These are phyloP conservation scores for Aspergillus affinis DNA, from an alignment of 495 filamentous ascomycete genomes.

Conservation along the genomic window DNA sequence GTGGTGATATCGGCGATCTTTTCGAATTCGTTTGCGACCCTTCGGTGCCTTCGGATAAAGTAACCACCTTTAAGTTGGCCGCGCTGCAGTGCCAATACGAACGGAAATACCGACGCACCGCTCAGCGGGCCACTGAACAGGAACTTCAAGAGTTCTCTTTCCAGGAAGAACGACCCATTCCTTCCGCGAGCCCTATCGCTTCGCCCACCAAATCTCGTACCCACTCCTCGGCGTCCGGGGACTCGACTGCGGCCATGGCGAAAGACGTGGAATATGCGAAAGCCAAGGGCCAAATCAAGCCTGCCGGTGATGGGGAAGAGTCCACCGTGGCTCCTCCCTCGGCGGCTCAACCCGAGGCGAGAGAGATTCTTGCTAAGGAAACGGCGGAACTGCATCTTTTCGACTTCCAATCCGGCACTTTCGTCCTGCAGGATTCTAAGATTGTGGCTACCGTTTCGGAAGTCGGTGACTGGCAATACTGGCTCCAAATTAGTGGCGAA, in stretches of 20 bases:
- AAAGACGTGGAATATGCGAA: constrained; percentile 48
- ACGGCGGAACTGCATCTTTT: constrained; percentile 87
- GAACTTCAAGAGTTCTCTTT: constrained; percentile 83
- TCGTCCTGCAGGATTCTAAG: constrained; percentile 73
- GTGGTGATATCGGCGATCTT: constrained; percentile 88
- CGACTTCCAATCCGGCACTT: constrained; percentile 80
- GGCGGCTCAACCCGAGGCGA: constrained; percentile 62
- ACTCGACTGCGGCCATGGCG: constrained; percentile 44
- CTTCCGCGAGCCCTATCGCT: constrained; percentile 73
- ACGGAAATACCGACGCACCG: constrained; percentile 78
- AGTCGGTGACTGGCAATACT: constrained; percentile 90
- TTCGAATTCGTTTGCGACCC: constrained; percentile 95
- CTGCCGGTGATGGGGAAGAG: constrained; percentile 26
- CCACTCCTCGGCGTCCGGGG: constrained; percentile 30
- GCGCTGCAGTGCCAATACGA: constrained; percentile 96
- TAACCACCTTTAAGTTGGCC: constrained; percentile 76
- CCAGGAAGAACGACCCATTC: constrained; percentile 73
- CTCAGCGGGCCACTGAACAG: constrained; percentile 75
- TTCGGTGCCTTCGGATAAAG: constrained; percentile 64
- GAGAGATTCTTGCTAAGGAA: constrained; percentile 74
- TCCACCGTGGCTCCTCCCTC: constrained; percentile 53
- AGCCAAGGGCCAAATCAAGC: constrained; percentile 39
- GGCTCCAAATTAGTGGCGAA: constrained; percentile 79
- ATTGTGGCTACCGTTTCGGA: constrained; percentile 81
- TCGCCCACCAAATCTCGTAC: constrained; percentile 56